Evolutionary conservation across 2,329 filamentous ascomycete genomes (phyloP), one percentile per base, ranked within the genome.

Genomic region (Ascochyta fabae): DNA sequence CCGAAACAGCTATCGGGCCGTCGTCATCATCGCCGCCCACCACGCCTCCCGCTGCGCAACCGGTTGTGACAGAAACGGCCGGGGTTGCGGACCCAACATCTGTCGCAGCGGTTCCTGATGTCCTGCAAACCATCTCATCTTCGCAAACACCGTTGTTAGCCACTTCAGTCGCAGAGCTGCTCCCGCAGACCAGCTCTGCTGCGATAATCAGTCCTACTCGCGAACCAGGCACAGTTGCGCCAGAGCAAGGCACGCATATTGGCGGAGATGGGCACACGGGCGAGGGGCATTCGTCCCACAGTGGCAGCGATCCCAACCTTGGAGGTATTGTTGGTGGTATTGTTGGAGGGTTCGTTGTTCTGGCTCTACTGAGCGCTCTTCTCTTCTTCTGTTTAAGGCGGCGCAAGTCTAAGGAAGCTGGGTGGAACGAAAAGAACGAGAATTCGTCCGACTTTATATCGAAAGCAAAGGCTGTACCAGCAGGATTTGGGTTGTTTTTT

Each of bases 321-420:
- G 69, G 66, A 27, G 61, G 64, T n/a, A 69, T 76, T 31, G 66
- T 69, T 23, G 73, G 73, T 40, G 73, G 71, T 3, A 68, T 72
- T n/a, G 55, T 74, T 19, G 73, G 72, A 26, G 72, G 72, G 4
- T 62, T 76, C 15, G 61, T 67, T n/a, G 69, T 56, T 6, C 61
- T 76, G 19, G 69, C 68, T 12, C 29, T 75, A 10, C 65, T 76
- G 40, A 64, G 66, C 48, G 64, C 52, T 6, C 44, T 76, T 16
- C 52, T 76, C 12, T 74, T 75, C 54, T 61, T 74, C 35, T 74
- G 66, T 51, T 42, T 76, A 34, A 66, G 70, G 44, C 69, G 67
- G 48, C 67, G 71, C 46, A 72, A 68, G 56, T 56, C 70, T 8
- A 64, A 63, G 35, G 50, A 62, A 50, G 45, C 47, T 52, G 46